Evolutionary conservation across 257 asterid genomes (phyloP).

Genomic region (Salvia rosmarinus): DNA sequence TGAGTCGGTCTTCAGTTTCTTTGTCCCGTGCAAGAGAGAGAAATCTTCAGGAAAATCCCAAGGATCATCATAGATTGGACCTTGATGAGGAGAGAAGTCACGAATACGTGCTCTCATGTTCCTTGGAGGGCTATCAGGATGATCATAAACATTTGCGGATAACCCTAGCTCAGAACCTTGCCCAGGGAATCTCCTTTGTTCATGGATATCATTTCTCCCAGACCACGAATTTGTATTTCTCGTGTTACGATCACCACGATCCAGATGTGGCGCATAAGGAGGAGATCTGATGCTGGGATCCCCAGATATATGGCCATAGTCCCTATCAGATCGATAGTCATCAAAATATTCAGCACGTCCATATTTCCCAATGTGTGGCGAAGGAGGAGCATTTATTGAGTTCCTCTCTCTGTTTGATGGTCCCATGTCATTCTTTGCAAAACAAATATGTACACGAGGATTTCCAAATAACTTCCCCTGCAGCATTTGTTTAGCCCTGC

Average conservation of each 20-base stretch:
- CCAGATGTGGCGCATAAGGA: constrained; percentile 51
- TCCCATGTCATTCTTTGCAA: constrained; percentile 75
- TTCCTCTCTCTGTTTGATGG: constrained; percentile 64
- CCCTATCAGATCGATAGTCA: constrained; percentile 50
- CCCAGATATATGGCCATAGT: constrained; percentile 47
- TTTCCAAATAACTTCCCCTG: constrained; percentile 89
- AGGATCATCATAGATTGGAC: constrained; percentile 62
- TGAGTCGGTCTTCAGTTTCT: constrained; percentile 56
- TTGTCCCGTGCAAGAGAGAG: constrained; percentile 59
- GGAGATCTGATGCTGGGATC: constrained; percentile 62
- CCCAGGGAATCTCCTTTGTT: constrained; percentile 52
- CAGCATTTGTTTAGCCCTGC: constrained; percentile 80
- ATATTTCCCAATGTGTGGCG: constrained; percentile 56
- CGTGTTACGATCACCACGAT: constrained; percentile 44
- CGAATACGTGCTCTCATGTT: constrained; percentile 47
- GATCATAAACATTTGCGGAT: constrained; percentile 50
- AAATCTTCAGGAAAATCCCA: constrained; percentile 96
- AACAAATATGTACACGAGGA: constrained; percentile 87
- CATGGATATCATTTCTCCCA: constrained; percentile 49
- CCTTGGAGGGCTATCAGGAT: constrained; percentile 55
- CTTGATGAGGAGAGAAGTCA: constrained; percentile 64
- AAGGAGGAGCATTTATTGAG: constrained; percentile 51
- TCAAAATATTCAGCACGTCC: constrained; percentile 55
- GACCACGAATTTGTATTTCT: constrained; percentile 54
- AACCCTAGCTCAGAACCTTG: constrained; percentile 47